Evolutionary conservation across 495 filamentous ascomycete genomes (phyloP).

Genomic region (Annulohypoxylon stygium): DNA sequence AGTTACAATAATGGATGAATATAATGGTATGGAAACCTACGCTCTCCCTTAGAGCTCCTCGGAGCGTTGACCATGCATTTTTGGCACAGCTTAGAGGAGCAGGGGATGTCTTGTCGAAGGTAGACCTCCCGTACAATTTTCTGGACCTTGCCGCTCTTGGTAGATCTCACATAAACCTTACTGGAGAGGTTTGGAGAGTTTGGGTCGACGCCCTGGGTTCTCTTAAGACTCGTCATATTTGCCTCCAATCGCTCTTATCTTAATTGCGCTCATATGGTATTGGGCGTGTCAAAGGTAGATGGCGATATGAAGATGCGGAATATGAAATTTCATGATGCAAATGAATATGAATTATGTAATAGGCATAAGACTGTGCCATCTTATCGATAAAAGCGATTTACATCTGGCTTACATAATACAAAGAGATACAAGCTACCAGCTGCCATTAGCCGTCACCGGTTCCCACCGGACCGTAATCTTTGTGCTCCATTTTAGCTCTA

Average conservation of each 20-base stretch:
- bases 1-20: slow-evolving; percentile 18
- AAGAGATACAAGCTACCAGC: neutral
- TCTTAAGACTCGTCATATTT: slow-evolving; percentile 90
- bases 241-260: slow-evolving; percentile 13
- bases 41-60: slow-evolving; percentile 79
- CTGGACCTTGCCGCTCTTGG: slow-evolving; percentile 94
- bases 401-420: too few species aligned
- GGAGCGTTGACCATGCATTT: slow-evolving; percentile 78
- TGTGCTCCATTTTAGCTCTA: neutral
- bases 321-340: slow-evolving; percentile 19
- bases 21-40: slow-evolving; percentile 58
- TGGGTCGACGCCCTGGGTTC: slow-evolving; percentile 75
- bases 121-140: slow-evolving; percentile 98
- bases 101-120: slow-evolving; percentile 95
- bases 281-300: neutral
- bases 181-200: slow-evolving; percentile 83
- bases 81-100: slow-evolving; percentile 90
- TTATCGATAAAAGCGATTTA: slow-evolving; percentile 40
- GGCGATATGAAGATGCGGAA: neutral
- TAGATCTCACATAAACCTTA: slow-evolving; percentile 94
- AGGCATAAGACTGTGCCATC: neutral
- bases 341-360: slow-evolving; percentile 23
- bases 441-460: neutral
- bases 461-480: slow-evolving; percentile 15
- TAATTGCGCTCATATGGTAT: slow-evolving; percentile 29